Conservation (phyloP, 106 monocot species). For the Dendrobium chrysotoxum region DNA sequence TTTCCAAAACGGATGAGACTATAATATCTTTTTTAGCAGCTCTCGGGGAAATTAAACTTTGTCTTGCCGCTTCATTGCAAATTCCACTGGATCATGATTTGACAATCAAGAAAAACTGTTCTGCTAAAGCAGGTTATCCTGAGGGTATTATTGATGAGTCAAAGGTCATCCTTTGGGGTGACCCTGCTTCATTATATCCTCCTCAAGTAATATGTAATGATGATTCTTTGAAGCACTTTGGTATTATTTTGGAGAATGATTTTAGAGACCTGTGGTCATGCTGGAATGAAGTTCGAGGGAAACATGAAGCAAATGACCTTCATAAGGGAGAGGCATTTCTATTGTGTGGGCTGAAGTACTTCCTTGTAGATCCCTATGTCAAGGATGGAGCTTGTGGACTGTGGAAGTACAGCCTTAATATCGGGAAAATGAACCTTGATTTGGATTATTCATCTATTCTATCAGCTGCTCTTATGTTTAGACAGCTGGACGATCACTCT, state of each 20-base stretch:
- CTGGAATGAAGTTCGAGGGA: conserved; percentile 34
- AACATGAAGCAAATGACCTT: conserved; percentile 19
- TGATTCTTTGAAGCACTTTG: conserved; percentile 11
- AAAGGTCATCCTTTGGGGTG: conserved; percentile 39
- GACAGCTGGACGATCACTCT: conserved; percentile 21
- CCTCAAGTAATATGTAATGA: conserved; percentile 5
- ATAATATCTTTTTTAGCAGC: conserved; percentile 29
- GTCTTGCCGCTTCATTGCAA: conserved; percentile 11
- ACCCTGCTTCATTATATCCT: conserved; percentile 29
- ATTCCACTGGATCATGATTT: conserved; percentile 8
- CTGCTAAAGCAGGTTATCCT: conserved; percentile 8
- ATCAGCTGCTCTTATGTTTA: conserved; percentile 20
- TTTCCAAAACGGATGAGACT: conserved; percentile 8
- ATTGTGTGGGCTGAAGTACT: conserved; percentile 42
- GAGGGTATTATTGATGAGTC: conserved; percentile 9
- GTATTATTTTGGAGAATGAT: conserved; percentile 16
- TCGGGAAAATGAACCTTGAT: conserved; percentile 59
- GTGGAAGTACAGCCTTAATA: conserved; percentile 31
- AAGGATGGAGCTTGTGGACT: conserved; percentile 14
- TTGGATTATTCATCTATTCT: conserved; percentile 38
- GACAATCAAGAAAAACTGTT: conserved; percentile 8
- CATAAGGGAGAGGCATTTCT: conserved; percentile 38
- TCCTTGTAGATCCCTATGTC: conserved; percentile 24
- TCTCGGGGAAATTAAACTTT: conserved; percentile 39
- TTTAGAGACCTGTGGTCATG: conserved; percentile 28